Conservation (phyloP, 352 stramenopile genomes). For the Phytopythium delawarense region DNA sequence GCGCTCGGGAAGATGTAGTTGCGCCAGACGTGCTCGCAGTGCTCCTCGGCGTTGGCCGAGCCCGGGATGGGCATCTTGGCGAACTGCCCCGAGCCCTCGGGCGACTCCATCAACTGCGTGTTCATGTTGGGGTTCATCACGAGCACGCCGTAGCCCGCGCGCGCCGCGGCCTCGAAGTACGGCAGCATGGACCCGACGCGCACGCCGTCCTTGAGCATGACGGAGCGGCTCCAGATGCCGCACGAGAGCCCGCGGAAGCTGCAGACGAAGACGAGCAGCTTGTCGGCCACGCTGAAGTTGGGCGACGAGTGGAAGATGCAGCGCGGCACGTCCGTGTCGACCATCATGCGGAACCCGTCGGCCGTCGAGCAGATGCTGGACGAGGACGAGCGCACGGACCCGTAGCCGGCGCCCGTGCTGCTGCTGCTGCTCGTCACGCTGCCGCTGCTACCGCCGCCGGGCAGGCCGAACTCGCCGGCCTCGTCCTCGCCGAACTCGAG, state of each 20-base stretch:
- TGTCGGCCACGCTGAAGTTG: conserved; percentile 71
- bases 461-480: conserved; percentile 12
- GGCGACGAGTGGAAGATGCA: conserved; percentile 82
- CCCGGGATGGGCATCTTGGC: conserved; percentile 81
- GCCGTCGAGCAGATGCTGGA: conserved; percentile 81
- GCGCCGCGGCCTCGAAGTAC: conserved; percentile 76
- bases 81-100: conserved; percentile 31
- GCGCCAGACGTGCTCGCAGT: conserved; percentile 85
- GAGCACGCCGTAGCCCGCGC: conserved; percentile 75
- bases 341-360: conserved; percentile 79
- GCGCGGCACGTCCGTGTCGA: conserved; percentile 69
- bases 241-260: conserved; percentile 72
- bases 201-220: conserved; percentile 83
- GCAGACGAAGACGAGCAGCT: conserved; percentile 82
- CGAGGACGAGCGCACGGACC: conserved; percentile 59
- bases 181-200: conserved; percentile 88
- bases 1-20: conserved; percentile 82
- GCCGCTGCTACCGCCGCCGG: conserved; percentile 1
- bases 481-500: conserved; percentile 55
- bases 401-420: conserved; percentile 18
- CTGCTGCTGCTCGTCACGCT: conserved; percentile 25
- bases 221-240: conserved; percentile 85
- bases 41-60: conserved; percentile 82
- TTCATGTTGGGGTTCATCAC: conserved; percentile 92
- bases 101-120: conserved; percentile 69